phyloP scores from a whole-genome alignment of 345 rosid genomes.

The thale cress (Arabidopsis thaliana) region TAIR10.1 NC_003076.8:20872001-20872500 shows the following conservation, averaged over 20 bases:
- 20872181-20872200: slow-evolving; percentile 17
- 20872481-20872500: too few relatives aligned
- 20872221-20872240: slow-evolving; percentile 14
- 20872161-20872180: neutral
- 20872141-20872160: slow-evolving; percentile 3
- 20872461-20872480: too few relatives aligned
- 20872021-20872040: neutral
- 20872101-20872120: slow-evolving; percentile 28
- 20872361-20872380: neutral
- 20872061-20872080: slow-evolving; percentile 33
- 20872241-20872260: slow-evolving; percentile 25
- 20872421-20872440: neutral
- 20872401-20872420: neutral
- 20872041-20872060: slow-evolving; percentile 31
- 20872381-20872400: slow-evolving; percentile 3
- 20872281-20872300: neutral
- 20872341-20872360: neutral
- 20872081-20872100: slow-evolving; percentile 30
- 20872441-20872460: too few relatives aligned
- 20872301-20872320: neutral
- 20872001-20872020: neutral
- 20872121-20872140: slow-evolving; percentile 23
- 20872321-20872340: neutral
- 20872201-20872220: slow-evolving; percentile 40
- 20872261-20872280: neutral